Evolutionary conservation across 495 filamentous ascomycete species (phyloP).

Genomic region (Talaromyces stipitatus): DNA sequence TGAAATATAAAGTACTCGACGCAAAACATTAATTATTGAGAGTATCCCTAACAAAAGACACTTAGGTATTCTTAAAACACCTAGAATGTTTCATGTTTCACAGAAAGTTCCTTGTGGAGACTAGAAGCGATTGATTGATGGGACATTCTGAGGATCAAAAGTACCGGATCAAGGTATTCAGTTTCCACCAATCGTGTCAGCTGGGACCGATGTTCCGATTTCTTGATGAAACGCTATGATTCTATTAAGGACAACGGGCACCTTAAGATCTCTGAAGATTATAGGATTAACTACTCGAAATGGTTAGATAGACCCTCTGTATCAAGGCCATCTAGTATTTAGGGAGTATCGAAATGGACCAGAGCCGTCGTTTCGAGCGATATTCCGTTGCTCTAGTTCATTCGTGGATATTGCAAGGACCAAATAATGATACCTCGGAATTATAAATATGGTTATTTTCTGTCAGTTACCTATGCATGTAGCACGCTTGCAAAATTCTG

Average conservation of each 20-base stretch:
- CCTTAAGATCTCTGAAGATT: background rate
- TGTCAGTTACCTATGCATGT: background rate
- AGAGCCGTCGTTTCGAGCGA: background rate
- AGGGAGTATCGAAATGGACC: background rate
- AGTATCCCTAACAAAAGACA: background rate
- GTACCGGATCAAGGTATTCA: no score
- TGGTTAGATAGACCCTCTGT: background rate
- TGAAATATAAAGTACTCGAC: background rate
- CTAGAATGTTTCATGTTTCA: background rate
- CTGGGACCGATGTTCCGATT: background rate
- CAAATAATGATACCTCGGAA: background rate
- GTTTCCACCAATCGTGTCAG: background rate
- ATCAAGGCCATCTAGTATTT: background rate
- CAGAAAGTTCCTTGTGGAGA: background rate
- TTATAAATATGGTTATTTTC: background rate
- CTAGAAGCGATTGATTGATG: background rate
- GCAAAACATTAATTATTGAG: background rate
- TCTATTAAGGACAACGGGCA: no score
- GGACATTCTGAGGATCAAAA: background rate
- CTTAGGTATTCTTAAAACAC: no score
- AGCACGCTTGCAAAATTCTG: background rate
- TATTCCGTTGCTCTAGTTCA: background rate
- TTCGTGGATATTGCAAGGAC: background rate
- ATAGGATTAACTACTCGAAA: background rate
- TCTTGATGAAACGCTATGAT: background rate